Conservation (phyloP, 768 basidiomycete species). For the Rhizopogon vulgaris region DNA sequence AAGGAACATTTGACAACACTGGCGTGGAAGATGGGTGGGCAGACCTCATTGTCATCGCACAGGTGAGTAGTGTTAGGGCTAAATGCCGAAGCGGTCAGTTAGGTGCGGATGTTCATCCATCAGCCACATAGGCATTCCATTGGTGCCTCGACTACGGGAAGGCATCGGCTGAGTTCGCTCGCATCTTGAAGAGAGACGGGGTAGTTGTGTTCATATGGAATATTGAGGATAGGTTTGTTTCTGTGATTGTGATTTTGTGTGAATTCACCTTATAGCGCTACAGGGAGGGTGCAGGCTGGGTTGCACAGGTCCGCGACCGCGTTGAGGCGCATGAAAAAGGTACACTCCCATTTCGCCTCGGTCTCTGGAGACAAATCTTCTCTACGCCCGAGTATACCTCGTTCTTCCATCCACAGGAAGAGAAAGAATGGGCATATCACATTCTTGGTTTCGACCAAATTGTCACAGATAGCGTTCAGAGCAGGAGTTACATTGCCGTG, state of each 20-base stretch:
- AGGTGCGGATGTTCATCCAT: background rate
- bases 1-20: conserved; percentile 69
- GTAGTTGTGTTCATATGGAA: conserved; percentile 82
- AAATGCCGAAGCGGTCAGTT: background rate
- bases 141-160: conserved; percentile 81
- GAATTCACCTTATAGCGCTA: background rate
- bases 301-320: conserved; percentile 60
- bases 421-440: conserved; percentile 48
- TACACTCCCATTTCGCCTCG: conserved; percentile 78
- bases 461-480: conserved; percentile 61
- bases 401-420: conserved; percentile 54
- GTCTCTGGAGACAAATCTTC: conserved; percentile 69
- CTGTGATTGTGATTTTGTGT: background rate
- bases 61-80: conserved; percentile 35
- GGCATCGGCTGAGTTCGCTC: conserved; percentile 70
- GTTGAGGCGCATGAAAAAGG: conserved; percentile 65
- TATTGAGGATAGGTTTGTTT: conserved; percentile 67
- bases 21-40: conserved; percentile 63
- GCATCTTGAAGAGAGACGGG: conserved; percentile 75
- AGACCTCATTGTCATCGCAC: conserved; percentile 72
- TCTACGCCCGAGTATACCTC: conserved; percentile 52
- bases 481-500: conserved; percentile 81
- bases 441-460: conserved; percentile 48
- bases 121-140: conserved; percentile 69
- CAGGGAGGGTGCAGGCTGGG: conserved; percentile 66